Evolutionary conservation across 371 early-diverging fungal genomes (phyloP).

Genomic region (Dinochytrium kinnereticum): DNA sequence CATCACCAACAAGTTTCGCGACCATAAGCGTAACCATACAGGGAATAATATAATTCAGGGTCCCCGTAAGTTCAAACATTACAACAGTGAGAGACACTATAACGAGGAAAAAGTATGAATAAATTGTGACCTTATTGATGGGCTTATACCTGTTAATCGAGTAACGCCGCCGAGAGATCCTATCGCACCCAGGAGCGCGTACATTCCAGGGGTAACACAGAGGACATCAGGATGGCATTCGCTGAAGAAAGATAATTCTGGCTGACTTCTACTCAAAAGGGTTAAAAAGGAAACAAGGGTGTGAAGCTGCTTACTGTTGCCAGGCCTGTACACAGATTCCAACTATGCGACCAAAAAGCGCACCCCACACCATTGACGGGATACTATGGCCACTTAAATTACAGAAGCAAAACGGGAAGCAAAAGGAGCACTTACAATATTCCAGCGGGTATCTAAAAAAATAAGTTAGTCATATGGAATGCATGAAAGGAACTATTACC

Average conservation of each 20-base stretch:
- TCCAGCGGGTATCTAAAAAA: slow-evolving; percentile 77
- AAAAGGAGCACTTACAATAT: slow-evolving; percentile 71
- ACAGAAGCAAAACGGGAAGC: background rate
- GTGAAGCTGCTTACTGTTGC: slow-evolving; percentile 63
- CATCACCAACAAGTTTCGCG: slow-evolving; percentile 90
- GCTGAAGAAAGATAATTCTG: slow-evolving; percentile 45
- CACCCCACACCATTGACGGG: slow-evolving; percentile 93
- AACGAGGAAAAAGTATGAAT: no score
- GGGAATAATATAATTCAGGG: slow-evolving; percentile 86
- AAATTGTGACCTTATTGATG: slow-evolving; percentile 60
- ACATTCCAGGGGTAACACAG: slow-evolving; percentile 93
- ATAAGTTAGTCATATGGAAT: background rate
- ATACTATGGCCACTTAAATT: slow-evolving; percentile 65
- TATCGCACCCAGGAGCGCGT: slow-evolving; percentile 94
- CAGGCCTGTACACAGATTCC: slow-evolving; percentile 79
- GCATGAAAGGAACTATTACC: slow-evolving; percentile 42
- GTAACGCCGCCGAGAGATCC: slow-evolving; percentile 90
- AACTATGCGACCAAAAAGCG: slow-evolving; percentile 88
- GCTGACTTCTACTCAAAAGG: slow-evolving; percentile 20
- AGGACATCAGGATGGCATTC: slow-evolving; percentile 41
- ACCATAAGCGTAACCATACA: slow-evolving; percentile 93
- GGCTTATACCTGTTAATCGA: slow-evolving; percentile 66
- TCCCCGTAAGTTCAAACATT: slow-evolving; percentile 95
- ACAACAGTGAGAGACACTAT: slow-evolving; percentile 87
- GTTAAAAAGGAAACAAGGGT: slow-evolving; percentile 12